Base-by-base conservation (phyloP, 306 rosid species). In the Arachis stenosperma region DNA sequence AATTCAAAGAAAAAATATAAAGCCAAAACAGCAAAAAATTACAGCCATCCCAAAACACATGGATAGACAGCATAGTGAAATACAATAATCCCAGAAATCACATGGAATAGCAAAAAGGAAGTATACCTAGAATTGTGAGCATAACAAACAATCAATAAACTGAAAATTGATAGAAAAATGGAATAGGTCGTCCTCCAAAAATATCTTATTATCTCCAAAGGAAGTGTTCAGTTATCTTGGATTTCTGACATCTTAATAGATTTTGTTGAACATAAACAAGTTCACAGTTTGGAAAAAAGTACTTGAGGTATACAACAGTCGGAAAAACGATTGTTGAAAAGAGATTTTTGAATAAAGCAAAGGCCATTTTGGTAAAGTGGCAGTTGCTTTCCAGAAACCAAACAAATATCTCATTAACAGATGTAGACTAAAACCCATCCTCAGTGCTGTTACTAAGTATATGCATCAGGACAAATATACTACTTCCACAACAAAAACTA, bases 1-100 rank as follows among this genome's bases (percentile, higher is more conserved):
- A 65, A 71, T 56, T 46, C 9, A 59, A 76, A 73, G 66, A 43
- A 67, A 65, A 55, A 51, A 40, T 48, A 36, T 51, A 55, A 2
- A 54, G 57, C 63, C 57, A 67, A 57, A 75, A 69, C 64, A 75
- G 13, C 9, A 8, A 42, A 8, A 41, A 12, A 67, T 59, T 47
- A 52, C 27, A 30, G 57, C 30, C 71, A 73, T 63, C 65, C 52
- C 51, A 48, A 13, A 62, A 47, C 4, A 30, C 65, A 75, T 41
- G 37, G 4, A 33, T 2, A 33, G 37, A 33, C 37, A 33, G 37
- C 27, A 4, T 33, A 82, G 59, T 55, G 62, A 14, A 67, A 64
- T 41, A 51, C 22, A 30, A 63, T 39, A 67, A 73, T 62, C 65
- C 52, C 56, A 48, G 9, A 61, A 46, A 6, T 41, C 65, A 75